phyloP scores from a whole-genome alignment of 1,284 basidiomycete species.

The Rugosomyces carneus region DNA sequence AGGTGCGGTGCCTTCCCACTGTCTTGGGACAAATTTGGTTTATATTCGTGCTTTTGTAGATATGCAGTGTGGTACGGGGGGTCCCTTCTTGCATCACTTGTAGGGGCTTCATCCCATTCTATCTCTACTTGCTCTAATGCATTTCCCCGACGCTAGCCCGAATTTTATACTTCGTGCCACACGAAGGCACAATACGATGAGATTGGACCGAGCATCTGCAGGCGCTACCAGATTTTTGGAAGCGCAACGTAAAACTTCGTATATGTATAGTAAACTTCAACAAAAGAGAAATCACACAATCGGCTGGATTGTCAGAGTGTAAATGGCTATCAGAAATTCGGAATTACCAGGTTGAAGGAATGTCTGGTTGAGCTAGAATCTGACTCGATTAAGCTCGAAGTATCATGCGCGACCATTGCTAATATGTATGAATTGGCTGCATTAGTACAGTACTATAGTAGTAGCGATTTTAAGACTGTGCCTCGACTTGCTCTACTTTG shows the following conservation, averaged over 20 bases:
- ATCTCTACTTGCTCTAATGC: conserved; percentile 5
- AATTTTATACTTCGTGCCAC: conserved; percentile 97
- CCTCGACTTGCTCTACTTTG: conserved; percentile 5
- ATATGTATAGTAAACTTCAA: neutral
- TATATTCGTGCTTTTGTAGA: conserved; percentile 27
- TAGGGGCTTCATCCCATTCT: conserved; percentile 34
- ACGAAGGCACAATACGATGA: conserved; percentile 98
- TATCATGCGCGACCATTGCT: too few relatives aligned
- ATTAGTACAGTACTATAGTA: neutral
- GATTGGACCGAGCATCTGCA: conserved; percentile 92
- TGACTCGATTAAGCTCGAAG: too few relatives aligned
- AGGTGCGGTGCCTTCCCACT: conserved; percentile 40
- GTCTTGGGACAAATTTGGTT: neutral
- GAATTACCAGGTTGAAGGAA: too few relatives aligned
- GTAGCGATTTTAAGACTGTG: neutral
- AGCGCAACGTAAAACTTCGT: conserved; percentile 61
- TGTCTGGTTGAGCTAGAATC: too few relatives aligned
- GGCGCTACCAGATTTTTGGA: conserved; percentile 92
- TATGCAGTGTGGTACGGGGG: conserved; percentile 99
- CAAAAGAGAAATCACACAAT: too few relatives aligned
- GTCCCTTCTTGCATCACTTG: conserved; percentile 86
- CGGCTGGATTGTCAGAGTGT: too few relatives aligned
- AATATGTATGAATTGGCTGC: neutral
- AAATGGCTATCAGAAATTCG: too few relatives aligned
- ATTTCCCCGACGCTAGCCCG: conserved; percentile 53